phyloP scores from a whole-genome alignment of 306 rosid species.

The Neltuma alba region DNA sequence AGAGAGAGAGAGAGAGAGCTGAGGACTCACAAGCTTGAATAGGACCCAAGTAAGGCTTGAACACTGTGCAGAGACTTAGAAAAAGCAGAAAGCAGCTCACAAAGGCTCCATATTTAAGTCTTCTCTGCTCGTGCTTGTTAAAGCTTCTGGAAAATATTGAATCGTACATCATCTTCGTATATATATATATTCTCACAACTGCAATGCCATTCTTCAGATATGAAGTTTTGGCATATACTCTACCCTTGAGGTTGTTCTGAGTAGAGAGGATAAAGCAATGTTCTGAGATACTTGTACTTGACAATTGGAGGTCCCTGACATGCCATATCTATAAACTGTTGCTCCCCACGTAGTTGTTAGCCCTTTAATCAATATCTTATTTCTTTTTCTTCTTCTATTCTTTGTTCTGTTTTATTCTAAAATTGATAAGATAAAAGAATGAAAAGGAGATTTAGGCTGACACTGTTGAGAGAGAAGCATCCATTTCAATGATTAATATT shows the following conservation, averaged over 20 bases:
- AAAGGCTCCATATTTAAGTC: constrained; percentile 74
- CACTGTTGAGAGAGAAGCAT: constrained; percentile 51
- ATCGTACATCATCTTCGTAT: constrained; percentile 51
- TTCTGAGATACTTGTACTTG: constrained; percentile 42
- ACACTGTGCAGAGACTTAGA: constrained; percentile 66
- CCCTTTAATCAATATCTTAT: constrained; percentile 36
- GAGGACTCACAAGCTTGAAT: constrained; percentile 65
- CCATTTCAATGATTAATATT: constrained; percentile 44
- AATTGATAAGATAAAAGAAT: constrained; percentile 33
- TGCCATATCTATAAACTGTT: constrained; percentile 49
- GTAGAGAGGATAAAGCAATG: constrained; percentile 31
- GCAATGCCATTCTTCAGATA: constrained; percentile 35
- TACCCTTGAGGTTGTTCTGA: constrained; percentile 16
- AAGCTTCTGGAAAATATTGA: constrained; percentile 80
- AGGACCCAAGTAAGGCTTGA: constrained; percentile 70
- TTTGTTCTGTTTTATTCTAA: background rate
- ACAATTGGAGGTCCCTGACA: constrained; percentile 41
- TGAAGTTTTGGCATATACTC: background rate
- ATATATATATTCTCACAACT: constrained; percentile 17
- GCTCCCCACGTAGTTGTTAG: constrained; percentile 73
- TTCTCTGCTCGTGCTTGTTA: constrained; percentile 77
- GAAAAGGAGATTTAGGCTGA: constrained; percentile 68
- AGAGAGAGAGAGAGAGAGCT: constrained; percentile 15
- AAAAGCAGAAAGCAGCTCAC: constrained; percentile 54
- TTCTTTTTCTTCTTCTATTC: background rate